phyloP scores from a whole-genome alignment of 495 filamentous ascomycete genomes.

The Neurospora sp. region DNA sequence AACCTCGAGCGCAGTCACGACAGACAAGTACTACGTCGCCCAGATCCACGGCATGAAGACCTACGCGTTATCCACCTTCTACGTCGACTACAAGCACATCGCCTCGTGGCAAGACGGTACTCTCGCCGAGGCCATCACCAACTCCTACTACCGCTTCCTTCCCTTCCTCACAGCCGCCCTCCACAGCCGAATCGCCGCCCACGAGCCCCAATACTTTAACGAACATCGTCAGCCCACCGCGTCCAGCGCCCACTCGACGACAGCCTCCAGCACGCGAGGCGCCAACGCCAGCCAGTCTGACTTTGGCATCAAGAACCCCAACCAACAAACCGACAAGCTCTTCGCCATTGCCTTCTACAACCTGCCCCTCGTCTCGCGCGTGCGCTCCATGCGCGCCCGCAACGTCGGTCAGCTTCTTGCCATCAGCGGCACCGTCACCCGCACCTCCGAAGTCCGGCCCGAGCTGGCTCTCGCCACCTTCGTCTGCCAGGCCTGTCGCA shows the following conservation, averaged over 20 bases:
- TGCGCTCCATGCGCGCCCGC: conserved; percentile 80
- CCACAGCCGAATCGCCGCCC: conserved; percentile 86
- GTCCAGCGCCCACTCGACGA: conserved; percentile 53
- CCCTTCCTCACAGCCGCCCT: conserved; percentile 85
- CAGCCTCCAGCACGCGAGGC: conserved; percentile 53
- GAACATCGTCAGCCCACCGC: conserved; percentile 71
- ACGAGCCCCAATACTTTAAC: conserved; percentile 88
- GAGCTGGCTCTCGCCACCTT: conserved; percentile 91
- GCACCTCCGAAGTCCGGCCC: conserved; percentile 92
- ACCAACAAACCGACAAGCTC: conserved; percentile 93
- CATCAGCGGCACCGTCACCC: conserved; percentile 91
- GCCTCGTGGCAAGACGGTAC: conserved; percentile 57
- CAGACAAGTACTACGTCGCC: conserved; percentile 91
- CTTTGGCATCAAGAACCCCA: conserved; percentile 58
- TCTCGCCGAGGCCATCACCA: conserved; percentile 72
- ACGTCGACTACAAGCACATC: conserved; percentile 91
- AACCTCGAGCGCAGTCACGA: conserved; percentile 62
- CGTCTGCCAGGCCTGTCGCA: conserved; percentile 75
- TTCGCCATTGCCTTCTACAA: conserved; percentile 97
- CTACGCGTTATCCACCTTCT: conserved; percentile 86
- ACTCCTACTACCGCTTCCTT: conserved; percentile 88
- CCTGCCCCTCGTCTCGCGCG: conserved; percentile 80
- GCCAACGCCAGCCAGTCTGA: conserved; percentile 52
- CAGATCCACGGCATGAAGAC: conserved; percentile 85
- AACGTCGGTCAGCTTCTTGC: conserved; percentile 88